phyloP scores from a whole-genome alignment of 768 basidiomycete genomes.

The Xanthoconium purpureum region DNA sequence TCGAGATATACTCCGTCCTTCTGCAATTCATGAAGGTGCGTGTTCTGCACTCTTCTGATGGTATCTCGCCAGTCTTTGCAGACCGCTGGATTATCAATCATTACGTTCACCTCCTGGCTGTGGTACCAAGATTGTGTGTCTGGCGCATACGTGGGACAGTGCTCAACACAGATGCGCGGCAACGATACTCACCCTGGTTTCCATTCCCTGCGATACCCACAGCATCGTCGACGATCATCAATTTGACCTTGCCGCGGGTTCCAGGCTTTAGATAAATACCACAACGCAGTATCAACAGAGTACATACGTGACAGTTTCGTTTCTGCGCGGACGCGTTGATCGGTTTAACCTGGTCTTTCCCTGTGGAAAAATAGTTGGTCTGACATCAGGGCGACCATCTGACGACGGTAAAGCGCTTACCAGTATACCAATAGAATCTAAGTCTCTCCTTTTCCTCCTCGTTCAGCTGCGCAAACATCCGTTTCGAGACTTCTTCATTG shows the following conservation, averaged over 20 bases:
- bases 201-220: slow-evolving; percentile 69
- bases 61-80: slow-evolving; percentile 56
- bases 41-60: slow-evolving; percentile 54
- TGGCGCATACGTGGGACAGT: slow-evolving; percentile 14
- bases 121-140: slow-evolving; percentile 73
- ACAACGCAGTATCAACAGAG: neutral
- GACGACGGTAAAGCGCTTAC: slow-evolving; percentile 7
- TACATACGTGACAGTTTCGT: slow-evolving; percentile 62
- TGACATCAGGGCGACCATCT: neutral
- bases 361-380: slow-evolving; percentile 17
- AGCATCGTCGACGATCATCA: slow-evolving; percentile 63
- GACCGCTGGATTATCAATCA: slow-evolving; percentile 54
- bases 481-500: slow-evolving; percentile 63
- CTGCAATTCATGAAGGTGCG: slow-evolving; percentile 43
- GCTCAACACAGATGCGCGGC: neutral
- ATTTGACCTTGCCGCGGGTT: slow-evolving; percentile 43
- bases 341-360: slow-evolving; percentile 63
- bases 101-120: slow-evolving; percentile 65
- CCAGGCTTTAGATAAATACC: neutral
- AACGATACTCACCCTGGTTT: slow-evolving; percentile 48
- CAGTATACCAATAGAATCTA: slow-evolving; percentile 56
- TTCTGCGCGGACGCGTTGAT: slow-evolving; percentile 64
- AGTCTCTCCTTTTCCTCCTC: slow-evolving; percentile 44
- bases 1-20: slow-evolving; percentile 61
- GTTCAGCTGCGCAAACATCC: slow-evolving; percentile 51